Base-by-base conservation (phyloP, 108 stramenopile genomes). In the Nitzschia sp. region DNA sequence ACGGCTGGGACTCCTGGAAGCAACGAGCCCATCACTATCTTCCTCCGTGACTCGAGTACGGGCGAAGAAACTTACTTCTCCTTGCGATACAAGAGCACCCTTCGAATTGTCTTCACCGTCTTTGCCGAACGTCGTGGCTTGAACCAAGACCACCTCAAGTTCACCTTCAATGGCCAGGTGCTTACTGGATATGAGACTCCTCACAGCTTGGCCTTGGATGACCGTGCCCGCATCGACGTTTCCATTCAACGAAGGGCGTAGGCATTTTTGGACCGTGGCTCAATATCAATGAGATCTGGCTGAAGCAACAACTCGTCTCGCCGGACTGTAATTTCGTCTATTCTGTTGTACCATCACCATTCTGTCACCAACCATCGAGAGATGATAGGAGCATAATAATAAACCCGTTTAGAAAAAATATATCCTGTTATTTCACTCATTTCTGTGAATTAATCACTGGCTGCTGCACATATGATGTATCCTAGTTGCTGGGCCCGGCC, bases 41-140 rank as follows among this genome's bases (percentile, higher is more conserved):
- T 81, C 69, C 73, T 81, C 27, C 75, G 80, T 5, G 80, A 81
- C 58, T 61, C 68, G 1, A 66, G 41, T 33, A 68, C 72, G 6
- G 76, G 80, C 22, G 80, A 81, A 67, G 80, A 81, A 48, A 81
- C 80, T 0, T 81, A 81, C 68, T 81, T 81, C 58, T 73, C 72
- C 33, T 71, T 81, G 68, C 71, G 80, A 66, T 81, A 81, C 80
- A 69, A 76, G 66, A 77, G 76, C 47, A 81, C 80, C 26, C 76
- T 81, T 45, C 80, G 82, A 29, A 83, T 79, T 53, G 78, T 83
- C 31, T 83, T 83, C 63, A 79, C 82, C 22, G 82, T 79, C 36
- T 83, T 79, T 57, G 77, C 82, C 22, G 78, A 79, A 60, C 69
- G 82, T 61, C 70, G 76, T 34, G 82, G 82, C 19, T 55, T 79